A percentile compares a stretch with the other conserved stretches of the same genome.
These are phyloP conservation scores for Hymenoscyphus salicellus DNA, from an alignment of 2,329 filamentous ascomycete species.

Conservation along the genomic window DNA sequence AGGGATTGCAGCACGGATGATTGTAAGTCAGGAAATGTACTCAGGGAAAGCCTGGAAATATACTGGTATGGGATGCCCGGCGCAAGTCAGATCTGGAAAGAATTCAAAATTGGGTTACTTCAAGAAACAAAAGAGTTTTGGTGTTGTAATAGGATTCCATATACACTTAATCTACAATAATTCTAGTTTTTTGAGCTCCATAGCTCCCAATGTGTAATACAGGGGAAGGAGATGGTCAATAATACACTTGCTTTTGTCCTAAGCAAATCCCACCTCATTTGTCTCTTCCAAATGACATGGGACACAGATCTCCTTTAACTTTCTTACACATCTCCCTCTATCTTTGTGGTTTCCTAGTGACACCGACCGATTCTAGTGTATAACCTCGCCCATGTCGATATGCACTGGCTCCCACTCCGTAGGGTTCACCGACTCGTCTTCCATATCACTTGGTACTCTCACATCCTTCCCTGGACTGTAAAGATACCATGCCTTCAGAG, in stretches of 20 bases:
- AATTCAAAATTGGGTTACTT: no score
- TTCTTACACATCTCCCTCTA: not conserved
- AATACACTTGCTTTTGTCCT: constrained; percentile 3
- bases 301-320: not conserved
- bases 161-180: constrained; percentile 1
- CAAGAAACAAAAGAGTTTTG: not conserved
- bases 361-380: constrained; percentile 30
- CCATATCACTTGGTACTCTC: constrained; percentile 49
- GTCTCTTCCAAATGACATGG: not conserved
- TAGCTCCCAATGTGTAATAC: constrained; percentile 5
- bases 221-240: constrained; percentile 3
- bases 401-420: constrained; percentile 52
- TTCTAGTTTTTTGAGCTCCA: not conserved
- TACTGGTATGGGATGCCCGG: no score
- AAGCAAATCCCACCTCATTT: not conserved
- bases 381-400: constrained; percentile 56
- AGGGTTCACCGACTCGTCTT: constrained; percentile 31
- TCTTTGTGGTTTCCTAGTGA: not conserved
- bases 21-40: no score
- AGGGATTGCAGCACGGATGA: no score
- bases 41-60: no score
- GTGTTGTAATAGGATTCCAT: not conserved
- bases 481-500: constrained; percentile 92
- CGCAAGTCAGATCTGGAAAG: no score
- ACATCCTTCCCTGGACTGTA: constrained; percentile 64